phyloP scores from a whole-genome alignment of 495 filamentous ascomycete genomes.

The Penicillium psychrofluorescens region DNA sequence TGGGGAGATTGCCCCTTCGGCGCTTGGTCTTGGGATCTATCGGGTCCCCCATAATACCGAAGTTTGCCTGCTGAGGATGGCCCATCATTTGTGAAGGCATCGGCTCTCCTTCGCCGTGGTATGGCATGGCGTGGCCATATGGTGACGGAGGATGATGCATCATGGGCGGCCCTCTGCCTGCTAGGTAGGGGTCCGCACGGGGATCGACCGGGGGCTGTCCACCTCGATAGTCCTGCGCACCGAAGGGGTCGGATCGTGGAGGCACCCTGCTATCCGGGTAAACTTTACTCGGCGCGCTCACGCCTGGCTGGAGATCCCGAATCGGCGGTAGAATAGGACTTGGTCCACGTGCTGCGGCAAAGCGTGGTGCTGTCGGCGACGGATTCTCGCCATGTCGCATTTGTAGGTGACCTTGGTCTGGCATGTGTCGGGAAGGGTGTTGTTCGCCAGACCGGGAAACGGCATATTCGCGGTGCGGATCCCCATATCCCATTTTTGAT shows the following conservation, averaged over 20 bases:
- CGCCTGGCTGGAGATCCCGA: slow-evolving; percentile 28
- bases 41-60: slow-evolving; percentile 37
- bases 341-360: slow-evolving; percentile 21
- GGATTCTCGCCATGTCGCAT: slow-evolving; percentile 8
- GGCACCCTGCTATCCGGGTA: slow-evolving; percentile 24
- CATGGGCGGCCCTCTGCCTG: slow-evolving; percentile 8
- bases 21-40: slow-evolving; percentile 46
- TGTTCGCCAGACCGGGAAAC: slow-evolving; percentile 9
- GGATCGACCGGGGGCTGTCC: slow-evolving; percentile 13
- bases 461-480: slow-evolving; percentile 24
- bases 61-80: slow-evolving; percentile 33
- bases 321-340: slow-evolving; percentile 38
- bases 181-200: slow-evolving; percentile 19
- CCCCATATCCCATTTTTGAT: slow-evolving; percentile 16
- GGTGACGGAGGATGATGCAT: slow-evolving; percentile 25
- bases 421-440: slow-evolving; percentile 10
- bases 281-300: slow-evolving; percentile 11
- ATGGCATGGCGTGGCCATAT: slow-evolving; percentile 26
- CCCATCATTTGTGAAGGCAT: slow-evolving; percentile 20
- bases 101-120: slow-evolving; percentile 28
- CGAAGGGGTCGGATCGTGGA: slow-evolving; percentile 23
- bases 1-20: slow-evolving; percentile 78
- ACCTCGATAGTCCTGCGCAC: slow-evolving; percentile 20
- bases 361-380: no score
- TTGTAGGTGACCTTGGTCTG: slow-evolving; percentile 7